Evolutionary conservation across 2,329 filamentous ascomycete species (phyloP).

Genomic region (Colletotrichum sp.): DNA sequence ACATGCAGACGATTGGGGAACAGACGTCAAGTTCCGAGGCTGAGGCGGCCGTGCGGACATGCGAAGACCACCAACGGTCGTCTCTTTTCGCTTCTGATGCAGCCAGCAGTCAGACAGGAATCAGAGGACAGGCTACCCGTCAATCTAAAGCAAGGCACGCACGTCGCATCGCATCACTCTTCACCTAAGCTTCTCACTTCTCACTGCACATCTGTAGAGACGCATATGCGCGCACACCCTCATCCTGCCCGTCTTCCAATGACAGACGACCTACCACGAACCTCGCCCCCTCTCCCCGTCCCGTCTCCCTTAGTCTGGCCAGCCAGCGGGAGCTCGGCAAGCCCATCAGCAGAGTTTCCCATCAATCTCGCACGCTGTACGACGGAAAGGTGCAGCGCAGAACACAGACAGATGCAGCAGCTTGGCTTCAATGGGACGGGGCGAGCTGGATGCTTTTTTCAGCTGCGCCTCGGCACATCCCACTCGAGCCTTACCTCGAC

Average conservation of each 20-base stretch:
- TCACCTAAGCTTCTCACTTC: background rate
- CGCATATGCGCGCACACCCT: background rate
- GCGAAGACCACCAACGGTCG: background rate
- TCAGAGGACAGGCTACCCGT: background rate
- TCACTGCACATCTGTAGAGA: background rate
- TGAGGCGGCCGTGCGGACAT: background rate
- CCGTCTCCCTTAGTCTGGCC: background rate
- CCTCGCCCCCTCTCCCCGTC: background rate
- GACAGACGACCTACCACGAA: background rate
- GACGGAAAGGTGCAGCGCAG: background rate
- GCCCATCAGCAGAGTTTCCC: slow-evolving; percentile 4
- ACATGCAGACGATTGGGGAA: background rate
- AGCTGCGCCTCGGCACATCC: background rate
- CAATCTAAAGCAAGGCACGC: background rate
- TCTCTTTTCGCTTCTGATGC: slow-evolving; percentile 3
- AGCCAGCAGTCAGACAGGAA: background rate
- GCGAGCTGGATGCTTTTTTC: slow-evolving; percentile 2
- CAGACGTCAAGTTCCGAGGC: slow-evolving; percentile 1
- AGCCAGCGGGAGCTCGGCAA: background rate
- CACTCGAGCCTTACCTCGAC: background rate
- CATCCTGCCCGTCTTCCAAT: background rate
- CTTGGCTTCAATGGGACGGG: background rate
- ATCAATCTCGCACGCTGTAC: background rate
- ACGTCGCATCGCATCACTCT: background rate
- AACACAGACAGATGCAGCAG: background rate